Percentiles rank a stretch among this genome's conserved stretches.
phyloP scores from a whole-genome alignment of 139 green algal species.

The Chlamydomonas schloesseri region DNA sequence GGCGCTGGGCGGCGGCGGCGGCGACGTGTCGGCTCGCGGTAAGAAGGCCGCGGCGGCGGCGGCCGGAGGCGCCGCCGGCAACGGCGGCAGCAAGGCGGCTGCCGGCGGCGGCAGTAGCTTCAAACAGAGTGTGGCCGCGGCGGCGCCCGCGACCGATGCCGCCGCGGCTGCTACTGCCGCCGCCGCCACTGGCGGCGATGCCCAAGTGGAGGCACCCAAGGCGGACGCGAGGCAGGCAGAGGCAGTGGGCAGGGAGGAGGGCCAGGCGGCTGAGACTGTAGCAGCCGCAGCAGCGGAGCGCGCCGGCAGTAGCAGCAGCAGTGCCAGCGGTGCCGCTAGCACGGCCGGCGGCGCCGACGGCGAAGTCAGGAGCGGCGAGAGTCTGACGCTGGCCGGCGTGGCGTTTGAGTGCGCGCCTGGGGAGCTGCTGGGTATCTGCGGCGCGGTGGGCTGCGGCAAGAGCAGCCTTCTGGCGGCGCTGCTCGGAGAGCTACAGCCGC shows the following conservation, averaged over 20 bases:
- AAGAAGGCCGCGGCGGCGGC: not conserved
- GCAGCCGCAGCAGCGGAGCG: no score
- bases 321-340: no score
- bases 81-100: no score
- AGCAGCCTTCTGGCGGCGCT: constrained; percentile 81
- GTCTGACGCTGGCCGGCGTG: constrained; percentile 65
- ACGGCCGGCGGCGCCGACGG: not conserved
- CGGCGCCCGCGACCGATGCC: no score
- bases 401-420: constrained; percentile 59
- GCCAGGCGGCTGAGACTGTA: no score
- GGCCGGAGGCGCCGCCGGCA: constrained; percentile 14
- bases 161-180: no score
- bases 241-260: no score
- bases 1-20: constrained; percentile 6
- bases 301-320: not conserved
- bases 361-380: not conserved
- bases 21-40: not conserved
- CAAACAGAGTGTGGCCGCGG: not conserved
- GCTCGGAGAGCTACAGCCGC: constrained; percentile 83
- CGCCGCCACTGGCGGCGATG: no score
- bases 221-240: no score
- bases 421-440: constrained; percentile 81
- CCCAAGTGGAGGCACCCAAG: no score
- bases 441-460: constrained; percentile 79
- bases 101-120: not conserved